Conservation (phyloP, 331 rosid species). For the Quercus tomentella region DNA sequence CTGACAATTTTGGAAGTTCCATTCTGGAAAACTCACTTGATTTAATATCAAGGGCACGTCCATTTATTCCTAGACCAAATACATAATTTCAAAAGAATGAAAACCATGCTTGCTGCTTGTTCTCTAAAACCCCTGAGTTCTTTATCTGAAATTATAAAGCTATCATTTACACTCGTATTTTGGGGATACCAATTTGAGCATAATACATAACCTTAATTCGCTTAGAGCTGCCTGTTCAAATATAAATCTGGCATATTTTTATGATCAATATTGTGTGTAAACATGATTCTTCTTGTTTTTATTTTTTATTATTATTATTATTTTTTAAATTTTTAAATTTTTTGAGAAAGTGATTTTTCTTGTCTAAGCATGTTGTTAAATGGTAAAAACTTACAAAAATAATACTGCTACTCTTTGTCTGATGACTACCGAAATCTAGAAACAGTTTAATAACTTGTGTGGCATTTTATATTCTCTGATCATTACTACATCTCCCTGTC, state of each 20-base stretch:
- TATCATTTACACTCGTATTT: neutral
- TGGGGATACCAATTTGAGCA: neutral
- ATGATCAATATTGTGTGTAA: neutral
- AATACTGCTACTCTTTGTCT: too few relatives aligned
- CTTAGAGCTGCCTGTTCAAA: neutral
- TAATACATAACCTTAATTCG: neutral
- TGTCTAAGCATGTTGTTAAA: neutral
- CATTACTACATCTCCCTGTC: neutral
- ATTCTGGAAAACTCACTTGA: neutral
- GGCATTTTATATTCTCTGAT: neutral
- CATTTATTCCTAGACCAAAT: neutral
- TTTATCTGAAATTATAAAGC: neutral
- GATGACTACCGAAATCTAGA: neutral
- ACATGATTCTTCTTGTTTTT: neutral
- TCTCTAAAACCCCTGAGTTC: neutral
- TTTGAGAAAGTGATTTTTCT: neutral
- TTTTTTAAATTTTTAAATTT: too few relatives aligned
- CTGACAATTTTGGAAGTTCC: neutral
- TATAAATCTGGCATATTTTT: neutral
- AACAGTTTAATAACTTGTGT: neutral
- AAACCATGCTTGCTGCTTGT: neutral
- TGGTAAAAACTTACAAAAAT: neutral
- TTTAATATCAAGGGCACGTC: neutral
- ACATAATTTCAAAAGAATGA: neutral
- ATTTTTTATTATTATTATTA: rapidly evolving